phyloP scores from a whole-genome alignment of 108 stramenopile species.

The Mayamaea pseudoterrestris region DNA sequence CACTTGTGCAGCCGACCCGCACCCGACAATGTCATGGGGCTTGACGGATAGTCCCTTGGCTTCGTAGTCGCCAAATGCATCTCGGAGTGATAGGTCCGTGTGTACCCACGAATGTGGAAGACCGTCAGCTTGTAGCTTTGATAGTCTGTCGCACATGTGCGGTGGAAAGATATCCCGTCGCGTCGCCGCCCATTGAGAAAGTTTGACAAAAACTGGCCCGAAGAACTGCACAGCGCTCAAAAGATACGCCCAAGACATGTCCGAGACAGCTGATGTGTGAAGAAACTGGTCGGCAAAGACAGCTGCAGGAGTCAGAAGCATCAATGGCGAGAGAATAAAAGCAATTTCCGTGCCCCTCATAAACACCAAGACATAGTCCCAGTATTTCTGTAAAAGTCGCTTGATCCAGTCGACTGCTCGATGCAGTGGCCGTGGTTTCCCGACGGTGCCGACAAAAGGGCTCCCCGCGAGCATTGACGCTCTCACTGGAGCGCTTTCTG shows the following conservation, averaged over 20 bases:
- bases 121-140: slow-evolving; percentile 49
- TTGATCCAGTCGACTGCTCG: slow-evolving; percentile 12
- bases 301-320: slow-evolving; percentile 49
- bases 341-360: slow-evolving; percentile 39
- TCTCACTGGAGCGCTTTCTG: no score
- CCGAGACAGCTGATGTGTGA: slow-evolving; percentile 11
- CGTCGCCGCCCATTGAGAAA: slow-evolving; percentile 85
- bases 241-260: slow-evolving; percentile 62
- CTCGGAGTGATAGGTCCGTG: slow-evolving; percentile 39
- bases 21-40: slow-evolving; percentile 50
- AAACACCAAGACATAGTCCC: slow-evolving; percentile 15
- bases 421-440: background rate
- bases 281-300: slow-evolving; percentile 18
- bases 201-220: slow-evolving; percentile 76
- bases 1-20: slow-evolving; percentile 85
- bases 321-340: slow-evolving; percentile 49
- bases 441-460: slow-evolving; percentile 3
- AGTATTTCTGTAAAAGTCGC: slow-evolving; percentile 8
- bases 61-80: slow-evolving; percentile 63
- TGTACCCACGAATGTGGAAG: slow-evolving; percentile 52
- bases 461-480: no score
- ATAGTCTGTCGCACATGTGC: slow-evolving; percentile 52
- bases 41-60: slow-evolving; percentile 32
- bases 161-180: slow-evolving; percentile 79
- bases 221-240: slow-evolving; percentile 49